Base-by-base conservation (phyloP, 2,329 filamentous ascomycete species). In the Exophiala aquamarina region DNA sequence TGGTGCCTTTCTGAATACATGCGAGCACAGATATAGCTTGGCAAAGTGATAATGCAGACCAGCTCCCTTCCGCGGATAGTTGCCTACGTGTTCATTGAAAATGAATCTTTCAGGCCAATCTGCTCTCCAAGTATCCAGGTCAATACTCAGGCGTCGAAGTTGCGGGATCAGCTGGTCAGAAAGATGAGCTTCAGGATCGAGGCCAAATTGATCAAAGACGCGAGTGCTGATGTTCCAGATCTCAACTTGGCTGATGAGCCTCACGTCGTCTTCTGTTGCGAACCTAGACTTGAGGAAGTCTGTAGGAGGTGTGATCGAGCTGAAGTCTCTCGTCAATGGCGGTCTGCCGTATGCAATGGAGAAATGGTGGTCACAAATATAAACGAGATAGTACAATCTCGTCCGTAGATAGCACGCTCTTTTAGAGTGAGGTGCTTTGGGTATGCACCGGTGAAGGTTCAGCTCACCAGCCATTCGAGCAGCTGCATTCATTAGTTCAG, bases 301-400 rank as follows among this genome's bases (percentile, higher is more conserved):
- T 39, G 81, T 77, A 65, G 77, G 78, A 3, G 77, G 76, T 35
- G 77, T 73, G 31, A 82, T 77, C 0, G 76, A 73, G 13, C 68
- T 62, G 46, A 83, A 79, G 39, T 82, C 79, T 19, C 77, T 74
- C 0, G 82, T 76, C 10, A 82, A 73, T 0, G 78, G 75, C 1
- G 78, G 77, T 2, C 81, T 69, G 2, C 78, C 78, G 43, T 83
- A 82, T 0, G 81, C 64, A 13, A 81, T 82, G 9, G 78, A 81
- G 19, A 83, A 78, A 61, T 85, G 82, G 50, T 83, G 80, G 56
- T 84, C 82, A 59, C 81, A 84, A 2, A 83, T 78, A 56, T 83
- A 84, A 1, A 82, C 64, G 23, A 82, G 61, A 60, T 82, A 83
- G 79, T 79, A 83, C 9, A 84, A 63, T 11, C 81, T 71, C 4